Evolutionary conservation across 169 alveolate genomes (phyloP).

Genomic region (Prorocentrum cordatum): DNA sequence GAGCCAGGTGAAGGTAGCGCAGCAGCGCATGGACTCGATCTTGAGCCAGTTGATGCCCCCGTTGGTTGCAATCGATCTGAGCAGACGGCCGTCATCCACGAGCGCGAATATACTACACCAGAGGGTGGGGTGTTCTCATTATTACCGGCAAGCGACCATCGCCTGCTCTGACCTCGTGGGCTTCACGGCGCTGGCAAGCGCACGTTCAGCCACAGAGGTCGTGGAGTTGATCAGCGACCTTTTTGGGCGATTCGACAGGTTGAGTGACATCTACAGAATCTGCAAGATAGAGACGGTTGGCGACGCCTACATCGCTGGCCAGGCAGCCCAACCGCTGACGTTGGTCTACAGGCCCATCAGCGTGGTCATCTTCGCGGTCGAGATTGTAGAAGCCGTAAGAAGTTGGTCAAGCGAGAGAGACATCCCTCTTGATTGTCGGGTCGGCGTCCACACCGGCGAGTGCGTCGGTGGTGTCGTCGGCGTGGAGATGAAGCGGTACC

Average conservation of each 20-base stretch:
- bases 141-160: constrained; percentile 67
- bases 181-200: constrained; percentile 26
- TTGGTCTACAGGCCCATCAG: neutral
- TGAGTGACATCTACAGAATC: constrained; percentile 17
- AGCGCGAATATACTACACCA: no score
- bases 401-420: neutral
- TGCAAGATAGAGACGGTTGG: constrained; percentile 56
- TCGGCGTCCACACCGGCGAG: constrained; percentile 61
- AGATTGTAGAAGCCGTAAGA: neutral
- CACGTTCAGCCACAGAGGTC: neutral
- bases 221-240: constrained; percentile 39
- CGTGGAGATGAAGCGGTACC: constrained; percentile 48
- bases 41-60: no score
- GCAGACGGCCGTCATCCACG: no score
- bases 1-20: no score
- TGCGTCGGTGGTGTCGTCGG: constrained; percentile 67
- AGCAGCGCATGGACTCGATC: no score
- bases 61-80: no score
- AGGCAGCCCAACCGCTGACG: neutral
- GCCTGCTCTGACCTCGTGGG: constrained; percentile 37
- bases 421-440: constrained; percentile 9
- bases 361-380: neutral
- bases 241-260: constrained; percentile 17
- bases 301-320: constrained; percentile 35
- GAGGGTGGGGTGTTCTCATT: no score